These are phyloP conservation scores for Picea mariana DNA, from an alignment of 83 land plant genomes.

Conservation along the genomic window DNA sequence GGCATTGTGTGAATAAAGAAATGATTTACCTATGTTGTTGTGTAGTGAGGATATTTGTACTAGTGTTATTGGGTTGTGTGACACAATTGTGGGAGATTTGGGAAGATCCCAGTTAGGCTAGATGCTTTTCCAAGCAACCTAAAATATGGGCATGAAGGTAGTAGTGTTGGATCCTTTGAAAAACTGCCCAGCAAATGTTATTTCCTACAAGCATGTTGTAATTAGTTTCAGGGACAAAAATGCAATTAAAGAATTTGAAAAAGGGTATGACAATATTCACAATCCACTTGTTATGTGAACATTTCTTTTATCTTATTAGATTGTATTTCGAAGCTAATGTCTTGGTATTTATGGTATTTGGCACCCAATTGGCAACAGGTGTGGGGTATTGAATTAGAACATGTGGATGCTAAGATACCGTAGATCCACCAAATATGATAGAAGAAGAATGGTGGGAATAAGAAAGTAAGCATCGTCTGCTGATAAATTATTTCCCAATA, in stretches of 20 bases:
- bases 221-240: conserved; percentile 82
- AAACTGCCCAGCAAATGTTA: conserved; percentile 75
- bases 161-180: conserved; percentile 75
- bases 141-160: conserved; percentile 74
- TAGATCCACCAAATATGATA: conserved; percentile 27
- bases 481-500: too few relatives aligned
- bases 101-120: conserved; percentile 96
- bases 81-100: conserved; percentile 78
- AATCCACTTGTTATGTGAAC: not conserved
- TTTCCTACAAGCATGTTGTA: conserved; percentile 68
- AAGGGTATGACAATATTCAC: conserved; percentile 39
- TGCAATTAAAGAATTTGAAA: conserved; percentile 76
- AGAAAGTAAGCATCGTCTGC: too few relatives aligned
- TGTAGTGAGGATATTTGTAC: not conserved
- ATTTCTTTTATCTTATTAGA: not conserved
- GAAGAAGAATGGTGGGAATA: too few relatives aligned
- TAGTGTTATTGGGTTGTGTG: conserved; percentile 51
- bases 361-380: conserved; percentile 38
- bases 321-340: not conserved
- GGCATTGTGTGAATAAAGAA: too few relatives aligned
- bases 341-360: conserved; percentile 7
- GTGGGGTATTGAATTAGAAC: conserved; percentile 94
- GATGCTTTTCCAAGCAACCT: conserved; percentile 94
- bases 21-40: too few relatives aligned
- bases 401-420: conserved; percentile 57